phyloP scores from a whole-genome alignment of 106 monocot species.

The Dioscorea alata region DNA sequence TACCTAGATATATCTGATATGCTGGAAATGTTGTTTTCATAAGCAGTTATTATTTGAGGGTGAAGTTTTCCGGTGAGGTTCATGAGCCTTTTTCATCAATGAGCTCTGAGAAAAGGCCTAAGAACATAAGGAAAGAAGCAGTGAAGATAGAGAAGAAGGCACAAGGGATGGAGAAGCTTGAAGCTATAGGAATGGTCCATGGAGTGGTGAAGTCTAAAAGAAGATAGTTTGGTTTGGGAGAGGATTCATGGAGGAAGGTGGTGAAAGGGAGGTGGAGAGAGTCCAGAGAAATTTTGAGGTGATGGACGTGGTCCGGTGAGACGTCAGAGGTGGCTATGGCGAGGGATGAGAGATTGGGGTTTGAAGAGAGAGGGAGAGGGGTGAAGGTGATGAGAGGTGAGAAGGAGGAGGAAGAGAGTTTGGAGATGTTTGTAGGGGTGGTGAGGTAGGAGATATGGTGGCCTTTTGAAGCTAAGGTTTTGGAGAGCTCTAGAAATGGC shows the following conservation, averaged over 20 bases:
- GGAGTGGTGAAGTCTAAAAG: conserved; percentile 38
- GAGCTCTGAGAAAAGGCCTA: conserved; percentile 3
- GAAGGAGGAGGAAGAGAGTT: conserved; percentile 28
- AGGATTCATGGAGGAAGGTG: conserved; percentile 9
- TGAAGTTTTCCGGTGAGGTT: conserved; percentile 12
- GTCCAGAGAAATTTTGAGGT: conserved; percentile 51
- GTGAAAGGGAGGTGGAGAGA: conserved; percentile 11
- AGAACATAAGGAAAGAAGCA: conserved; percentile 6
- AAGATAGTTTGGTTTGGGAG: conserved; percentile 36
- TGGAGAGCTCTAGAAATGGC: conserved; percentile 58
- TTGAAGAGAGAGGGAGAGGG: conserved; percentile 26
- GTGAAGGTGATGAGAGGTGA: conserved; percentile 31
- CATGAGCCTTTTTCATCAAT: background rate
- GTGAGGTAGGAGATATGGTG: conserved; percentile 54
- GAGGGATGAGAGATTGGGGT: conserved; percentile 20
- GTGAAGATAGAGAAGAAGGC: conserved; percentile 16
- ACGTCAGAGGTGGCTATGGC: conserved; percentile 63
- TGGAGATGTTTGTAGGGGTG: conserved; percentile 50
- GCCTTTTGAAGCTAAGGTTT: conserved; percentile 37
- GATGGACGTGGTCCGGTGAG: conserved; percentile 23
- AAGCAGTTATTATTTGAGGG: background rate
- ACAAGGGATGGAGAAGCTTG: conserved; percentile 14
- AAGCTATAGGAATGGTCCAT: conserved; percentile 26
- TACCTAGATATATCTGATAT: conserved; percentile 1
- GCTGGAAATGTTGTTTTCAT: background rate